Percentiles rank a stretch among this genome's conserved stretches.
Evolutionary conservation across 306 rosid genomes (phyloP).

Genomic region (Glycine soja): DNA sequence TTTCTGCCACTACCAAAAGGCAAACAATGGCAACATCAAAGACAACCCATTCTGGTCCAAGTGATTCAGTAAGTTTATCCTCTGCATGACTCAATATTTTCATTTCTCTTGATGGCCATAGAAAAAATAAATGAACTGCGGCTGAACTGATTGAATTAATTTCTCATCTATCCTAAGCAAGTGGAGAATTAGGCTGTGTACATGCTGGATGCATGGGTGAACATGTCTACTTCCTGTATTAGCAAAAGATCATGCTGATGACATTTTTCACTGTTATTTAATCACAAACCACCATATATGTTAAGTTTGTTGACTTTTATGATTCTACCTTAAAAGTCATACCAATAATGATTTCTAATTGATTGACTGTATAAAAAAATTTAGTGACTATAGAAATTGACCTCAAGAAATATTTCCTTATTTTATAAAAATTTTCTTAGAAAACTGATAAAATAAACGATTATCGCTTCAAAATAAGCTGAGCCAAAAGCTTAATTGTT

Average conservation of each 20-base stretch:
- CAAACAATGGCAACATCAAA: slow-evolving; percentile 54
- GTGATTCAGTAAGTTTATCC: slow-evolving; percentile 63
- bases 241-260: background rate
- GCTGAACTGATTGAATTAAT: too few relatives aligned
- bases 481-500: too few relatives aligned
- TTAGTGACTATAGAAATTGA: background rate
- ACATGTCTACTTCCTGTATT: slow-evolving; percentile 11
- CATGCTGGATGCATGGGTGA: background rate
- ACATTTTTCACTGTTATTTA: background rate
- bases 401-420: background rate
- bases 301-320: background rate
- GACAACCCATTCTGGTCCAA: slow-evolving; percentile 46
- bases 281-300: background rate
- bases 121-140: too few relatives aligned
- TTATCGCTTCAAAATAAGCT: background rate
- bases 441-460: background rate
- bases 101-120: too few relatives aligned
- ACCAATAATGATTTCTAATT: too few relatives aligned
- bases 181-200: background rate
- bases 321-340: background rate
- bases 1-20: slow-evolving; percentile 58
- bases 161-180: too few relatives aligned
- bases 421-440: background rate
- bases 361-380: background rate
- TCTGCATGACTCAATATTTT: background rate